Base-by-base conservation (phyloP, 176 grass and related monocot species). In the Oryza rufipogon region DNA sequence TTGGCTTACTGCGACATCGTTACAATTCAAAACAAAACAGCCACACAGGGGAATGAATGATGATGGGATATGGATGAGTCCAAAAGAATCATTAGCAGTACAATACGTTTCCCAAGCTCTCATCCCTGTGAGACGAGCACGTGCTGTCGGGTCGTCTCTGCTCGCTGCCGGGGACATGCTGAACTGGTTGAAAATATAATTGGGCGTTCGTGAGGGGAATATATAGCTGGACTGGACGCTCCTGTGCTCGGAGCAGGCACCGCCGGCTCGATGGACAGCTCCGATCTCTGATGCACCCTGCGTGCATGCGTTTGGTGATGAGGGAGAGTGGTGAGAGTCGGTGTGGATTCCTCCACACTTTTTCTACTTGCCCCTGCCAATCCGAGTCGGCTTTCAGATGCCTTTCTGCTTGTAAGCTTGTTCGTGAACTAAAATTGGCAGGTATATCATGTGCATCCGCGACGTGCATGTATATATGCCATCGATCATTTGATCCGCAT, bases 121-220 rank as follows among this genome's bases (percentile, higher is more conserved):
- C 42, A 11, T 25, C 26, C 42, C 36, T 36, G 84, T 7, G 68
- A 77, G 54, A 7, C 7, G 1, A 36, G 56, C 67, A 72, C 66
- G 58, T 86, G 78, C 45, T 72, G 83, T 81, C 88, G 54, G 78
- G 38, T 77, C 79, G 58, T 17, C 73, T 77, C 66, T 82, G 88
- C 54, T 8, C 73, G 23, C 32, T 86, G 83, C 88, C 84, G 84
- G 88, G 63, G 88, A 86, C 80, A 79, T 23, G 79, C 83, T 10
- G 11, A 42, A 46, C 71, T 69, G 87, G 88, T 68, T 74, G 63
- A 79, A 71, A 77, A 22, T 79, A 74, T 30, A 61, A 61, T 61
- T 61, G 56, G 20, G 42, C 44, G 71, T 14, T 22, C 22, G 76
- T 58, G 58, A 66, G 69, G 42, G 48, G 58, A 61, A 61, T 61